phyloP scores from a whole-genome alignment of 176 grass and related monocot species.

The Chloris gayana region DNA sequence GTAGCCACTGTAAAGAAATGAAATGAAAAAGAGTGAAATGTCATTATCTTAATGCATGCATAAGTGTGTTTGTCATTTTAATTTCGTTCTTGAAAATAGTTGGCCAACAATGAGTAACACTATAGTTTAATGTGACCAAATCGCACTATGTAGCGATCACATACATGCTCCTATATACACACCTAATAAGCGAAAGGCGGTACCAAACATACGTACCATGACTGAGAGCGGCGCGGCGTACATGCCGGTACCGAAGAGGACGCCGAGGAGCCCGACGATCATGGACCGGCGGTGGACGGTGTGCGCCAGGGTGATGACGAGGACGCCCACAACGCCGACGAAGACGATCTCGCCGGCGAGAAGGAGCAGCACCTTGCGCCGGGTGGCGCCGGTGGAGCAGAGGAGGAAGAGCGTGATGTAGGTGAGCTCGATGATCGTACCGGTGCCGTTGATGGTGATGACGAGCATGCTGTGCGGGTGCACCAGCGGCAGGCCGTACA shows the following conservation, averaged over 20 bases:
- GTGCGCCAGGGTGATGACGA: slow-evolving; percentile 68
- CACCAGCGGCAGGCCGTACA: slow-evolving; percentile 80
- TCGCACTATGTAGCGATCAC: no score
- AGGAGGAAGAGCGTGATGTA: slow-evolving; percentile 81
- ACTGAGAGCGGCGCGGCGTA: slow-evolving; percentile 91
- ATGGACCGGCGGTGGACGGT: slow-evolving; percentile 68
- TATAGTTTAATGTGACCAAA: no score
- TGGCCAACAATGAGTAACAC: no score
- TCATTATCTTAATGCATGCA: no score
- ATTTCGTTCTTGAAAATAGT: no score
- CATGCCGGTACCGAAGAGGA: slow-evolving; percentile 89
- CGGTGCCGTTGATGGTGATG: slow-evolving; percentile 94
- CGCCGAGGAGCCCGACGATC: slow-evolving; percentile 88
- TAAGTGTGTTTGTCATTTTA: no score
- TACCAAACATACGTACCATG: slow-evolving; percentile 94
- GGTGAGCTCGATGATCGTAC: slow-evolving; percentile 76
- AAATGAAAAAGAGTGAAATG: no score
- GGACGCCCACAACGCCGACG: slow-evolving; percentile 50
- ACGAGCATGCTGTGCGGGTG: slow-evolving; percentile 96
- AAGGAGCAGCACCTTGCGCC: slow-evolving; percentile 58
- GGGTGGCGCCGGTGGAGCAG: slow-evolving; percentile 53
- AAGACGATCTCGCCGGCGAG: slow-evolving; percentile 63
- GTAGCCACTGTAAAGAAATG: no score
- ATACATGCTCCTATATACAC: no score
- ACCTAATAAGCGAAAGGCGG: no score